Evolutionary conservation across 208 protist species (phyloP).

Genomic region (Trichomonas vaginalis): DNA sequence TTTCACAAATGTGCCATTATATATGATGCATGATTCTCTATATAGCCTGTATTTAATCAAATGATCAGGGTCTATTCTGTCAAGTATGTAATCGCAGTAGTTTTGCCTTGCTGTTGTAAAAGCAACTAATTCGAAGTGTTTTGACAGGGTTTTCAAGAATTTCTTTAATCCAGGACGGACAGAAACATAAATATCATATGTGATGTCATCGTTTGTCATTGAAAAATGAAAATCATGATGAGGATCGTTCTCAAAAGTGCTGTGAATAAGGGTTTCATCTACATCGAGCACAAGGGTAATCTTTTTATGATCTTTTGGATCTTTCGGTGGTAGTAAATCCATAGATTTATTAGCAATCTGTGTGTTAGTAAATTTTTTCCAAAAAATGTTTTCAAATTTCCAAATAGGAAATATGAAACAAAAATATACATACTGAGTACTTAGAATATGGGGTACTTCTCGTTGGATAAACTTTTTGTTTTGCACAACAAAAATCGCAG

Average conservation of each 20-base stretch:
- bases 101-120: background rate
- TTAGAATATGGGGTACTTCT: background rate
- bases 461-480: background rate
- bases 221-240: background rate
- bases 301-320: background rate
- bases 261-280: conserved; percentile 17
- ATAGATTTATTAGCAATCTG: background rate
- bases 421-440: background rate
- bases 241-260: background rate
- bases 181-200: background rate
- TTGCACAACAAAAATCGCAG: background rate
- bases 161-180: background rate
- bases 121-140: background rate
- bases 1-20: background rate
- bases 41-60: background rate
- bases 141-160: background rate
- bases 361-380: too few relatives aligned
- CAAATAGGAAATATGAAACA: too few relatives aligned
- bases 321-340: background rate
- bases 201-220: too few relatives aligned
- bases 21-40: background rate
- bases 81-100: background rate
- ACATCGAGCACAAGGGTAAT: background rate
- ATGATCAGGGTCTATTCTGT: background rate
- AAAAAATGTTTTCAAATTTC: too few relatives aligned